Percentiles rank a stretch among this genome's conserved stretches.
These are phyloP conservation scores for Yamadazyma olivae DNA, from an alignment of 805 yeast genomes.

Conservation along the genomic window DNA sequence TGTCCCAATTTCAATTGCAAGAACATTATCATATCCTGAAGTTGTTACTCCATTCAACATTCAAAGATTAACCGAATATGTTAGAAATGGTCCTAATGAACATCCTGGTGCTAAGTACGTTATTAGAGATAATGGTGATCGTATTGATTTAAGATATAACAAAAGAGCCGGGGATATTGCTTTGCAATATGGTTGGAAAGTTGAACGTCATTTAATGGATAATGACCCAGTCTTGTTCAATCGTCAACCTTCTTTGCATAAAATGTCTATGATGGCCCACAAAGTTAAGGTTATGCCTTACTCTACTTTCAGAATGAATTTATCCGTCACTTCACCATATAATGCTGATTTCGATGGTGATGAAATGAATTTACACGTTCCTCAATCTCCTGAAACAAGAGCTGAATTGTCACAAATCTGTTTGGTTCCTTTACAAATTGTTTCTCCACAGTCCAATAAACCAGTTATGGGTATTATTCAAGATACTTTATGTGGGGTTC, in stretches of 20 bases:
- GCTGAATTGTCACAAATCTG: slow-evolving; percentile 94
- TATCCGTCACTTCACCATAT: slow-evolving; percentile 98
- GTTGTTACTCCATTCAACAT: slow-evolving; percentile 97
- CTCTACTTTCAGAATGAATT: slow-evolving; percentile 92
- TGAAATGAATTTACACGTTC: slow-evolving; percentile 99
- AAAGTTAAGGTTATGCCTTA: slow-evolving; percentile 98
- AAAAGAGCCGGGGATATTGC: slow-evolving; percentile 98
- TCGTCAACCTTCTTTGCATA: slow-evolving; percentile 98
- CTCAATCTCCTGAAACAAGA: slow-evolving; percentile 96
- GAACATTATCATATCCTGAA: slow-evolving; percentile 94
- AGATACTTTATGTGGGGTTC: slow-evolving; percentile 95
- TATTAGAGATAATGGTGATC: slow-evolving; percentile 97
- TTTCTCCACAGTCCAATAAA: slow-evolving; percentile 96
- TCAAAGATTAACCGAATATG: slow-evolving; percentile 87
- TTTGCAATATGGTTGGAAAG: slow-evolving; percentile 98
- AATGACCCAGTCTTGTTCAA: slow-evolving; percentile 96
- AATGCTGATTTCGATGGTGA: slow-evolving; percentile 99
- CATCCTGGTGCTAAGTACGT: slow-evolving; percentile 99
- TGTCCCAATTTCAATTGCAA: slow-evolving; percentile 95
- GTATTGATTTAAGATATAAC: slow-evolving; percentile 95
- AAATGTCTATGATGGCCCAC: slow-evolving; percentile 99
- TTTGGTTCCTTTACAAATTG: slow-evolving; percentile 97
- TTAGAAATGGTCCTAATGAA: slow-evolving; percentile 97
- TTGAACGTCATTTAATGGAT: slow-evolving; percentile 97
- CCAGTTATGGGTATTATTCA: slow-evolving; percentile 99